Percentiles rank a stretch among this genome's conserved stretches.
phyloP scores from a whole-genome alignment of 495 filamentous ascomycete genomes.

The Amorphotheca resinae region DNA sequence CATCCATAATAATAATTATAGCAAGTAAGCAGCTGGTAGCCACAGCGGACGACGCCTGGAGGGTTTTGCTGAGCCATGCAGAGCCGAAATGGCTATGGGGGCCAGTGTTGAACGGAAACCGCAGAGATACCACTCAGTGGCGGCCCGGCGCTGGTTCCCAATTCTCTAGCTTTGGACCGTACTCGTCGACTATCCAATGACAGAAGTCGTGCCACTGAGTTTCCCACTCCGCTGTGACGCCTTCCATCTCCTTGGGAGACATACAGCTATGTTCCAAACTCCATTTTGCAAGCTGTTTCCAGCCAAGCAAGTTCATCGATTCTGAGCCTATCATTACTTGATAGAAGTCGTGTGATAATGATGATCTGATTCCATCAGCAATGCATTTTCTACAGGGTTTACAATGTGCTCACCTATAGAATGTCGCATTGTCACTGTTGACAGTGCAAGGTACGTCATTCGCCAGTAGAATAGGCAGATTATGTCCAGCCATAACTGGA shows the following conservation, averaged over 20 bases:
- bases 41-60: no score
- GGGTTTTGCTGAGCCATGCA: no score
- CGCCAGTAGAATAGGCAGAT: conserved; percentile 37
- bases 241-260: conserved; percentile 21
- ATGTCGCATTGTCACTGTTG: conserved; percentile 42
- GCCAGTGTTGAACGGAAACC: no score
- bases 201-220: conserved; percentile 34
- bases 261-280: conserved; percentile 41
- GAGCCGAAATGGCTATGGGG: no score
- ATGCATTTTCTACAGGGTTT: not conserved
- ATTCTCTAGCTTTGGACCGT: conserved; percentile 5
- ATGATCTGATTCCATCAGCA: conserved; percentile 27
- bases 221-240: conserved; percentile 29
- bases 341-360: conserved; percentile 45
- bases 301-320: conserved; percentile 38
- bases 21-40: no score
- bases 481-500: conserved; percentile 32
- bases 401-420: conserved; percentile 31
- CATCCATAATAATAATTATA: no score
- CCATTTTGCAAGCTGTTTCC: conserved; percentile 41
- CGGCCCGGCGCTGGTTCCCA: conserved; percentile 5
- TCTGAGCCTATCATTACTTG: conserved; percentile 39
- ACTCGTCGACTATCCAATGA: conserved; percentile 22
- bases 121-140: no score
- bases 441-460: conserved; percentile 40